phyloP scores from a whole-genome alignment of 2,329 filamentous ascomycete species.

The Trichoderma harzianum region DNA sequence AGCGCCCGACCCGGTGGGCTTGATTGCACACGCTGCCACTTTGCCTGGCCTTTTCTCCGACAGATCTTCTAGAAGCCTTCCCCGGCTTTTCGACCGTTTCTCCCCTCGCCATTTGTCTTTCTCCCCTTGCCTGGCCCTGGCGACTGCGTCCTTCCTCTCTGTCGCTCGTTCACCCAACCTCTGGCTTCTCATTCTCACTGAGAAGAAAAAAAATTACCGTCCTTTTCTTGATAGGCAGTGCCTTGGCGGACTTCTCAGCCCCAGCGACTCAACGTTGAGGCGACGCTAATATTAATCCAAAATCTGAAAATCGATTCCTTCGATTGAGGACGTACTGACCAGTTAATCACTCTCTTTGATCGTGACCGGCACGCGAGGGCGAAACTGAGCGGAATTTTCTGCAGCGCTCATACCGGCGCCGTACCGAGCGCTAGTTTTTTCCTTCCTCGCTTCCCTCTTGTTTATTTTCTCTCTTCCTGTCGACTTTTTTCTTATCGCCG shows the following conservation, averaged over 20 bases:
- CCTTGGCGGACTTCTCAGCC: slow-evolving; percentile 5
- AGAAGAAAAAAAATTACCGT: not conserved
- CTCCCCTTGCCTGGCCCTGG: slow-evolving; percentile 19
- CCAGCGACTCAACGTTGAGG: slow-evolving; percentile 12
- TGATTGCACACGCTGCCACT: slow-evolving; percentile 10
- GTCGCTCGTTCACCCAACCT: slow-evolving; percentile 12
- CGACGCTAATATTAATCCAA: slow-evolving; percentile 10
- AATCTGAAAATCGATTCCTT: not conserved
- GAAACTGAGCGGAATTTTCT: not conserved
- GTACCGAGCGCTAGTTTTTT: not conserved
- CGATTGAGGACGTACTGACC: not conserved
- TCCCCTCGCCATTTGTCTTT: slow-evolving; percentile 19
- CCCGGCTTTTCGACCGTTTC: slow-evolving; percentile 18
- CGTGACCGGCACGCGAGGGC: slow-evolving; percentile 5
- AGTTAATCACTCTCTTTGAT: not conserved
- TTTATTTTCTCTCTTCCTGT: not conserved
- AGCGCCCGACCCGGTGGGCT: slow-evolving; percentile 11
- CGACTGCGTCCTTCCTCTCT: slow-evolving; percentile 13
- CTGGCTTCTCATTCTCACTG: slow-evolving; percentile 5
- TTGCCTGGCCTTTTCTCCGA: slow-evolving; percentile 20
- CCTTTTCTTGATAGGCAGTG: slow-evolving; percentile 1
- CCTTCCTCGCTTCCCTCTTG: not conserved
- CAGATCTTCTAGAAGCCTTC: slow-evolving; percentile 23
- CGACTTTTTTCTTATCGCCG: not conserved
- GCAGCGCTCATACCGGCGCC: not conserved